Evolutionary conservation across 1,284 basidiomycete species (phyloP).

Genomic region (Ustilago esculenta): DNA sequence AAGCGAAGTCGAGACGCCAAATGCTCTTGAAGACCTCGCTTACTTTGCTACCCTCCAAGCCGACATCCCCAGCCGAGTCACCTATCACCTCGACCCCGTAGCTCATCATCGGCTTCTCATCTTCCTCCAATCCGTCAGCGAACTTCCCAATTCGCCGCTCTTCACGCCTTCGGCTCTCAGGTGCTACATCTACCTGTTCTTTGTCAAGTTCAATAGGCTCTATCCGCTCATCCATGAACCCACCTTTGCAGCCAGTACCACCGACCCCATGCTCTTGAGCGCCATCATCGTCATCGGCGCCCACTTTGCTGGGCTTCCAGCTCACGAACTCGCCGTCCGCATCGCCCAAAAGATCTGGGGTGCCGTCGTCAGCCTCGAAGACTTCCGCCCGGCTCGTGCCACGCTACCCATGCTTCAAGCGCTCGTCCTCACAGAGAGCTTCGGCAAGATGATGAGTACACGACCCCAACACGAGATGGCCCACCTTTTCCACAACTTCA

Average conservation of each 20-base stretch:
- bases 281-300: constrained; percentile 55
- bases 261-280: constrained; percentile 52
- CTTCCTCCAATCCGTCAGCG: constrained; percentile 51
- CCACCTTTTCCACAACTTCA: constrained; percentile 59
- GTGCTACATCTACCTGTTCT: constrained; percentile 56
- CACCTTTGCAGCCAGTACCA: constrained; percentile 49
- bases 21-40: constrained; percentile 53
- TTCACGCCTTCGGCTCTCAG: constrained; percentile 52
- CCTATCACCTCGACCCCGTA: constrained; percentile 46
- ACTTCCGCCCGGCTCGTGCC: constrained; percentile 53
- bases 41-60: constrained; percentile 55
- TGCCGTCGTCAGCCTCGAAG: constrained; percentile 52
- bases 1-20: constrained; percentile 44
- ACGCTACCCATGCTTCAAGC: constrained; percentile 56
- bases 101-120: constrained; percentile 47
- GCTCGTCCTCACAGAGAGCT: constrained; percentile 52
- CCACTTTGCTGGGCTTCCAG: constrained; percentile 52
- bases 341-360: constrained; percentile 58
- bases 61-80: constrained; percentile 44
- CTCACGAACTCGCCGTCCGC: constrained; percentile 49
- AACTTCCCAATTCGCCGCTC: constrained; percentile 51
- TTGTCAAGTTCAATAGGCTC: constrained; percentile 52
- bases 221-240: constrained; percentile 57
- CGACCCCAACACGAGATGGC: constrained; percentile 58
- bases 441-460: constrained; percentile 56